Base-by-base conservation (phyloP, 2,329 filamentous ascomycete species). In the Paecilomyces niveus region DNA sequence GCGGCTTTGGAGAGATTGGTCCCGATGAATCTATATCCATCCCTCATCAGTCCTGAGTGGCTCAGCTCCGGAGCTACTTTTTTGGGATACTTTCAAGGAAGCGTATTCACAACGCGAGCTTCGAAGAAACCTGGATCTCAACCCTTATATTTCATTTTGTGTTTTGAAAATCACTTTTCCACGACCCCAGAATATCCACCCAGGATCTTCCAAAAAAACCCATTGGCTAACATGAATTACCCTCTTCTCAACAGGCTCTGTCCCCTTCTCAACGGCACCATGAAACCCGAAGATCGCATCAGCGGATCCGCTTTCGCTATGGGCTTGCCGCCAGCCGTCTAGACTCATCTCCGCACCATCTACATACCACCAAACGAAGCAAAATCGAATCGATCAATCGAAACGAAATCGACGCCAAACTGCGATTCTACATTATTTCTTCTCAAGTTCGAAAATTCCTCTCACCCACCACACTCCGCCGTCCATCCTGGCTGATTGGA, bases 221-320 rank as follows among this genome's bases (percentile, higher is more conserved):
- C 26, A 22, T 52, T 55, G 58, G 57, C 63, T 66, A 57, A 64
- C 59, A 61, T 58, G 15, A 54, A 53, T 60, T 18, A 6, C 39
- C 15, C 56, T 61, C 58, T 24, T 59, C 59, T 58, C 71, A 33
- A 22, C 81, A 91, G 87, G 73, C 83, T 92, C 68, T 95, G 90
- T 72, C 90, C 90, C 54, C 80, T 94, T 72, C 86, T 95, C 62
- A 95, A 95, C 71, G 90, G 91, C 56, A 90, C 89, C 32, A 89
- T 89, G 79, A 88, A 89, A 63, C 76, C 76, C 39, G 78, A 80
- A 59, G 77, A 80, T 29, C 74, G 71, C 2, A 71, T 76, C 55
- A 76, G 72, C 59, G 76, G 75, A 57, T 76, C 77, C 2, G 77
- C 77, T 15, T 81, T 81, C 63, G 73, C 74, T 1, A 78, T 80